phyloP scores from a whole-genome alignment of 2,329 filamentous ascomycete genomes.

The Didymella keratinophila region DNA sequence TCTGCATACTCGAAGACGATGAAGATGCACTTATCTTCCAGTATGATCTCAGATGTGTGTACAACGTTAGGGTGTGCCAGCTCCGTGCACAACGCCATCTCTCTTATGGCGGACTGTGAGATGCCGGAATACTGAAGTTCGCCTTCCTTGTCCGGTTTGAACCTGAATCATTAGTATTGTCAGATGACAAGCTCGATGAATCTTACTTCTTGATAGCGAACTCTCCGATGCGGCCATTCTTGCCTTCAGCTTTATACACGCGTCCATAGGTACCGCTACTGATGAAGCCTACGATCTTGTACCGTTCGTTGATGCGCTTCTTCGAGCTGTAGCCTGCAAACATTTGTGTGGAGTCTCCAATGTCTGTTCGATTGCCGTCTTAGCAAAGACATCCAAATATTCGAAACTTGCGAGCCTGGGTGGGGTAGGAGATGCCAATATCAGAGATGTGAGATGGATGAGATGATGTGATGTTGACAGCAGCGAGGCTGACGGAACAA shows the following conservation, averaged over 20 bases:
- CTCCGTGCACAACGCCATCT: slow-evolving; percentile 97
- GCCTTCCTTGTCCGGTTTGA: slow-evolving; percentile 98
- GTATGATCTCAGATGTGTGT: slow-evolving; percentile 89
- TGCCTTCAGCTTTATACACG: slow-evolving; percentile 91
- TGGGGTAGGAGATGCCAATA: slow-evolving; percentile 12
- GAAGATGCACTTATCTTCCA: slow-evolving; percentile 98
- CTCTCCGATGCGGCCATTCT: slow-evolving; percentile 76
- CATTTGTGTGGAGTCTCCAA: slow-evolving; percentile 41
- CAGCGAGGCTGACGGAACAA: slow-evolving; percentile 24
- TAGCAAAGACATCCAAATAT: slow-evolving; percentile 6
- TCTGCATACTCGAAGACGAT: slow-evolving; percentile 99
- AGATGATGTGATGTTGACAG: slow-evolving; percentile 15
- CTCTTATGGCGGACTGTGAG: slow-evolving; percentile 93
- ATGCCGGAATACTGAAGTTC: slow-evolving; percentile 98
- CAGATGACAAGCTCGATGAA: slow-evolving; percentile 8
- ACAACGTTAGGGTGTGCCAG: slow-evolving; percentile 89
- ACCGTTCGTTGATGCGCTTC: slow-evolving; percentile 88
- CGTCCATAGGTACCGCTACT: slow-evolving; percentile 97
- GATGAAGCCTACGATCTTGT: slow-evolving; percentile 97
- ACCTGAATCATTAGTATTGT: slow-evolving; percentile 54
- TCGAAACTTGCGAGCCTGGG: not conserved
- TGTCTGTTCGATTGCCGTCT: slow-evolving; percentile 28
- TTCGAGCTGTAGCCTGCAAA: slow-evolving; percentile 69
- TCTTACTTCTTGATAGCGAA: slow-evolving; percentile 96
- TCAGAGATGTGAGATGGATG: slow-evolving; percentile 14